A percentile compares a stretch with the other conserved stretches of the same genome.
Conservation (phyloP, 2,329 filamentous ascomycete species). For the Thielaviopsis punctulata region DNA sequence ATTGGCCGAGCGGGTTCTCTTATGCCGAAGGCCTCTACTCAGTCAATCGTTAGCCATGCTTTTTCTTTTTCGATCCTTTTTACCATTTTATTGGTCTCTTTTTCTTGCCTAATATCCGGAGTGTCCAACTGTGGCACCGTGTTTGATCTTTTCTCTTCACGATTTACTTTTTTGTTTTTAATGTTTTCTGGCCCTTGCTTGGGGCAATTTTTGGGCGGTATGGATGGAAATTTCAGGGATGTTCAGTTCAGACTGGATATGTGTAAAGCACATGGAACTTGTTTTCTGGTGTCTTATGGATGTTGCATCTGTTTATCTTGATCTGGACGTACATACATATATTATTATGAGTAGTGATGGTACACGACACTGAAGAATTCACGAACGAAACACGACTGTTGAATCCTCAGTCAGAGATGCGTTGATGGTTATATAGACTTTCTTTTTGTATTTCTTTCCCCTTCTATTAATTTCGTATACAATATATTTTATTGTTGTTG, state of each 20-base stretch:
- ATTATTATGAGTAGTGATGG: neutral
- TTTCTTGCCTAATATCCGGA: constrained; percentile 2
- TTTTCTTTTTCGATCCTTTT: neutral
- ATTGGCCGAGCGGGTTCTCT: neutral
- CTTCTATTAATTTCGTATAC: neutral
- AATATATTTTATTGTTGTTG: too few species aligned
- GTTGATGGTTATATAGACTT: neutral
- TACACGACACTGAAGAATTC: neutral
- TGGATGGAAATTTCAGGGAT: neutral
- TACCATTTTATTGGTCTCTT: neutral
- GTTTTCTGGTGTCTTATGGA: neutral
- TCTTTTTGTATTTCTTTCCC: neutral
- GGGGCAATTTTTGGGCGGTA: neutral
- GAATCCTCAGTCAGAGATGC: neutral
- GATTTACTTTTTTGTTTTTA: neutral
- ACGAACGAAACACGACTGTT: neutral
- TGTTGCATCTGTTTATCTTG: neutral
- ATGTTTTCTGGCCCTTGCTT: neutral
- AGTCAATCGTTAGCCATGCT: too few species aligned
- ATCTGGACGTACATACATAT: neutral
- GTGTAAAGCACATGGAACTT: neutral
- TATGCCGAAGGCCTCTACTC: neutral
- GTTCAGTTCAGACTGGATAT: neutral
- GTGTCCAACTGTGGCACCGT: neutral
- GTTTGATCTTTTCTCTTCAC: neutral